Evolutionary conservation across 176 grass and related monocot genomes (phyloP), one percentile per base, ranked within the genome.

Genomic region (Luzula sylvatica): DNA sequence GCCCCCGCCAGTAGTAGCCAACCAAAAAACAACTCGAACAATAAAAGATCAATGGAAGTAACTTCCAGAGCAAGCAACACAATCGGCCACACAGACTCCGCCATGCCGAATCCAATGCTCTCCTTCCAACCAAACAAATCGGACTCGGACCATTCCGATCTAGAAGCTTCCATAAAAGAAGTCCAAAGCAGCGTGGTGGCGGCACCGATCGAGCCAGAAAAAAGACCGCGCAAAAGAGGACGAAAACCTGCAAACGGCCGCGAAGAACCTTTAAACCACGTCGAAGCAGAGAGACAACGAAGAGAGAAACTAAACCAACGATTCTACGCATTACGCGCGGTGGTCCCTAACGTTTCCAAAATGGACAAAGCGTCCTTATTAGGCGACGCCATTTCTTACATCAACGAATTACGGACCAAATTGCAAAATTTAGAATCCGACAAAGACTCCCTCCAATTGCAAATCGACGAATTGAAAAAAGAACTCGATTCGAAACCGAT

Each of bases 301-400:
- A 62, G 90, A 0, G 90, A 96, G 81, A 96, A 96, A 69, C 90
- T 96, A 11, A 96, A 96, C 71, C 90, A 96, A 69, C 61, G 90
- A 3, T 96, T 96, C 80, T 96, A 96, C 78, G 74, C 90, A 21
- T 77, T 96, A 20, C 90, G 90, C 28, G 90, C 90, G 1, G 90
- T 96, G 26, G 90, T 96, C 43, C 90, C 90, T 2, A 96, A 96
- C 73, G 90, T 96, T 27, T 96, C 90, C 23, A 96, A 96, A 78
- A 96, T 96, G 90, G 90, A 96, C 80, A 96, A 96, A 72, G 90
- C 90, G 8, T 96, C 90, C 20, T 71, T 96, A 60, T 77, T 96
- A 0, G 90, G 85, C 27, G 90, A 96, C 48, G 90, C 90, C 62
- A 88, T 96, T 53, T 71, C 85, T 1, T 96, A 89, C 84, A 96